Base-by-base conservation (phyloP, 202 grass and related monocot genomes). In the Carex arenaria region DNA sequence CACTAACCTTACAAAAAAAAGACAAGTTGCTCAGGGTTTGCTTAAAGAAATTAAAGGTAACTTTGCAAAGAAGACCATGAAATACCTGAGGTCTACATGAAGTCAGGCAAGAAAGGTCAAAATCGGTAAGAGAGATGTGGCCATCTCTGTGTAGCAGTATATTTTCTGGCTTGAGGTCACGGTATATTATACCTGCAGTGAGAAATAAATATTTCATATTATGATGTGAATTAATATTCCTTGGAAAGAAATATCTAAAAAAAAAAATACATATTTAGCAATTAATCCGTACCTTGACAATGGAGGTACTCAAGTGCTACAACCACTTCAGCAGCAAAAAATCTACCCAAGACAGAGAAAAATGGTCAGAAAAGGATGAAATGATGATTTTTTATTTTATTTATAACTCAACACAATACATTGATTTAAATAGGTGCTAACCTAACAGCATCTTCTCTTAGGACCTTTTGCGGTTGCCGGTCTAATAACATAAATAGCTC, bases 121-220 rank as follows among this genome's bases (percentile, higher is more conserved):
- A 97, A 86, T 97, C 95, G 45, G 89, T 93, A 77, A 94, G 49
- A 64, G 90, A 91, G 54, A 97, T 91, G 80, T 94, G 95, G 17
- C 95, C 95, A 47, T 97, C 89, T 53, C 84, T 83, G 19, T 88
- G 79, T 85, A 97, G 87, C 82, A 97, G 87, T 85, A 97, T 97
- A 83, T 97, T 97, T 86, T 94, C 92, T 67, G 95, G 95, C 80
- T 94, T 98, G 31, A 98, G 88, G 60, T 98, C 92, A 79, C 95
- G 87, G 72, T 98, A 94, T 79, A 98, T 98, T 87, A 98, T 94
- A 77, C 95, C 95, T 97, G 4, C 64, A 65, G 23, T 31, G 54
- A 81, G 55, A 81, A 64, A 40, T 79, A 67, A 57, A 92, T 43
- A 45, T 60, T 32, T 80, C 19, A 84, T 40, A 36, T 64, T 19